Base-by-base conservation (phyloP, 1,139 yeast species). In the Kodamaea arcana region DNA sequence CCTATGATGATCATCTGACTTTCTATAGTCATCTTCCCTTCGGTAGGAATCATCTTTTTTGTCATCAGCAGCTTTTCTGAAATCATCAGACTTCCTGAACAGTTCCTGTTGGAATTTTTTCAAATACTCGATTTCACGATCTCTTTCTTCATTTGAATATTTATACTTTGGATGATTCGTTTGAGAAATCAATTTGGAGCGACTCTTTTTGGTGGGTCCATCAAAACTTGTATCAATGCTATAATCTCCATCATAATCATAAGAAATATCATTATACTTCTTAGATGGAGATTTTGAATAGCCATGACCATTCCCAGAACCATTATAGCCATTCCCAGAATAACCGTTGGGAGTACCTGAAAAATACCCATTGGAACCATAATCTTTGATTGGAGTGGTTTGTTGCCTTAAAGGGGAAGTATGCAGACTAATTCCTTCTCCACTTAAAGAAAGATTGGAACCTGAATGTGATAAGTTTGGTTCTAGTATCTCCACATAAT, bases 401-500 rank as follows among this genome's bases (percentile, higher is more conserved):
- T 27, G 41, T 16, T 32, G 38, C 37, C 30, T 34, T 33, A 27
- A 31, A 28, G 28, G 54, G 46, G 36, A 54, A 43, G 31, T 39
- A 37, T 24, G 48, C 22, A 32, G 37, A 32, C 30, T 45, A 42
- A 36, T 33, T 37, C 18, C 36, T 31, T 30, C 32, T 24, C 26
- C 31, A 35, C 40, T 12, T 31, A 50, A 37, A 39, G 49, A 42
- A 15, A 33, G 17, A 16, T 34, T 41, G 32, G 51, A 43, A 15
- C 40, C 33, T 10, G 48, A 46, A 27, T 40, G 42, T 24, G 45
- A 38, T 29, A 46, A 41, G 24, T 22, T 29, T 26, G 28, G 25
- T 35, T 65, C 75, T 33, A 78, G 60, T 31, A 72, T 52, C 40
- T 77, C 80, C n/a, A 88, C 97, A 54, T 83, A 90, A 50, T 88